Evolutionary conservation across 2,329 filamentous ascomycete species (phyloP), one percentile per base, ranked within the genome.

Genomic region (Fusarium burgessii): DNA sequence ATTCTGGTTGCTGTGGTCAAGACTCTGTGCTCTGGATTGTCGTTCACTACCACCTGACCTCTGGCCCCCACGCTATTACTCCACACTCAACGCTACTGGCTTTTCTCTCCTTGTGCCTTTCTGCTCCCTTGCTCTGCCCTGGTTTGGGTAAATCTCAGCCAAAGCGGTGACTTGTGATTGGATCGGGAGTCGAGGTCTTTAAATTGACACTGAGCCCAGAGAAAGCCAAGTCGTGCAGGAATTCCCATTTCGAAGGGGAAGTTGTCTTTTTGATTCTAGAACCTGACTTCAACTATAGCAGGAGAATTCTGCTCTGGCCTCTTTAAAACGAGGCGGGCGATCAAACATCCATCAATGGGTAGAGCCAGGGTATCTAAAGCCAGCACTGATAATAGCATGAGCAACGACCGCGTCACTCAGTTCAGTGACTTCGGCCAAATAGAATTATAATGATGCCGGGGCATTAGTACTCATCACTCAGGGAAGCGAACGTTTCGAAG

Each of bases 81-180:
- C 70, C 70, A 70, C 69, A 70, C 58, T 64, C 32, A 46, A 62
- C 61, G 62, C 69, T 62, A 72, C 70, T 65, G 41, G 27, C 25
- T 17, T 57, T 64, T 43, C 45, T 20, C 40, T 58, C 38, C 33
- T 51, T 63, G 61, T 62, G 51, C 66, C 66, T 70, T 52, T 51
- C 55, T 60, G 52, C 38, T 27, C 40, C n/a, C 33, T 54, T 45
- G n/a, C 32, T 23, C 23, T 57, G 54, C 25, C 42, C 42, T 57
- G 32, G 35, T 58, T 57, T 38, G 33, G 35, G n/a, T 40, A 33
- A 25, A 23, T 45, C 33, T 38, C 49, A 18, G 29, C 29, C 3
- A 20, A 54, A 13, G 15, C n/a, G 25, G 13, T 33, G 47, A 36
- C 18, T 38, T 35, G 18, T 62, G 52, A 47, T 59, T 62, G 54